Conservation (phyloP, 805 yeast species). For the Candida dendrica region DNA sequence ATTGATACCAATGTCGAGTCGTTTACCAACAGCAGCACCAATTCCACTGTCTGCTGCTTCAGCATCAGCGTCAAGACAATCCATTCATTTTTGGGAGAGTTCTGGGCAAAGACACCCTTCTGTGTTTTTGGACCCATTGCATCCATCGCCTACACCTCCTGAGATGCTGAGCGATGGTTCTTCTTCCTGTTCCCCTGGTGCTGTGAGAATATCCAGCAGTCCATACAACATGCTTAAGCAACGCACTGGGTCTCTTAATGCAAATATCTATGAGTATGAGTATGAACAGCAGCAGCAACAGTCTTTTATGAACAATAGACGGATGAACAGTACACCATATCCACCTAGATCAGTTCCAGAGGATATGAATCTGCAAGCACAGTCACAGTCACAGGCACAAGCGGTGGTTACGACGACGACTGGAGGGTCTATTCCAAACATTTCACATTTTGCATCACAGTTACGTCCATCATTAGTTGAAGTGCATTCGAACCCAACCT, state of each 20-base stretch:
- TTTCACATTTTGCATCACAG: conserved; percentile 11
- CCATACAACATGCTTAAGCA: background rate
- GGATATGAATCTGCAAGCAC: conserved; percentile 4
- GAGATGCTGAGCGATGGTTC: background rate
- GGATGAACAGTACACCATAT: conserved; percentile 2
- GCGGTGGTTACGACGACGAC: conserved; percentile 1
- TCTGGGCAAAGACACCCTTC: conserved; percentile 19
- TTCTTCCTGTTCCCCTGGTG: conserved; percentile 3
- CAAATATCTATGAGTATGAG: no score
- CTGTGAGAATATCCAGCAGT: background rate
- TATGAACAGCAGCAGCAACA: background rate
- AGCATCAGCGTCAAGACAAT: conserved; percentile 9
- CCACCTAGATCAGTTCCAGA: conserved; percentile 18
- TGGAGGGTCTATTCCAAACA: conserved; percentile 8
- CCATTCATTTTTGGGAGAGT: conserved; percentile 20
- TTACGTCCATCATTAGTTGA: conserved; percentile 19
- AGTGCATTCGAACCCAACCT: conserved; percentile 2
- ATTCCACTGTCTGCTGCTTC: background rate
- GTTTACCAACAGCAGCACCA: background rate
- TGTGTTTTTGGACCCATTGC: conserved; percentile 19
- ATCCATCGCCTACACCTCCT: conserved; percentile 5
- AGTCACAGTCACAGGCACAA: no score
- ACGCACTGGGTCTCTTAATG: background rate
- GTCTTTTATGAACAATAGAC: background rate
- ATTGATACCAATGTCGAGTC: background rate